Percentiles rank a stretch among this genome's conserved stretches.
Conservation (phyloP, 192 early-diverging fungal species). For the Podila horticola region DNA sequence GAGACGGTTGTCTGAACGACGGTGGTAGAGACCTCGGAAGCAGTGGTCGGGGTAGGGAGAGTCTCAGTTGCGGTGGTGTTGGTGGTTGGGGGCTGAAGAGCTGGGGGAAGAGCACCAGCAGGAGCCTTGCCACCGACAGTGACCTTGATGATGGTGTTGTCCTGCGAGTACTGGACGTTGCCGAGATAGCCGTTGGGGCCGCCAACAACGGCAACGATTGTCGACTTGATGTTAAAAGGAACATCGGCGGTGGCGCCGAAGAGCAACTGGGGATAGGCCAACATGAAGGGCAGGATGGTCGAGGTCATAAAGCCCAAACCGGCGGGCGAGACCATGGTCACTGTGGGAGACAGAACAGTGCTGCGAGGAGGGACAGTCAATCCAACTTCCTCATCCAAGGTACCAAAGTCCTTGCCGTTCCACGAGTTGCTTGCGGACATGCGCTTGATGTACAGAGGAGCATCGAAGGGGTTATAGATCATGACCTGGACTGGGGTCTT, state of each 20-base stretch:
- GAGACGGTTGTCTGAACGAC: not conserved
- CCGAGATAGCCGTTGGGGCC: constrained; percentile 27
- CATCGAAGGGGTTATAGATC: constrained; percentile 66
- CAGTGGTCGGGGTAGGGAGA: not conserved
- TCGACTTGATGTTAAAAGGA: constrained; percentile 40
- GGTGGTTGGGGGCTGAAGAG: not conserved
- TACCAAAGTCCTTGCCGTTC: constrained; percentile 57
- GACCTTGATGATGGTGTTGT: constrained; percentile 35
- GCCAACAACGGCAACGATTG: constrained; percentile 31
- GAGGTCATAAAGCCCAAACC: constrained; percentile 26
- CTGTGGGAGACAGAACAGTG: constrained; percentile 28
- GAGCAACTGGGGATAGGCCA: constrained; percentile 18
- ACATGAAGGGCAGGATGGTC: constrained; percentile 34
- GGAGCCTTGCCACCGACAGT: constrained; percentile 30
- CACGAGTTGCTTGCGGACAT: constrained; percentile 54
- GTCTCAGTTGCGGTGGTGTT: not conserved
- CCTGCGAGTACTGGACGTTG: constrained; percentile 30
- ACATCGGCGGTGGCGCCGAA: constrained; percentile 20
- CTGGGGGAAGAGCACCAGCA: not conserved
- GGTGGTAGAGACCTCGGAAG: not conserved
- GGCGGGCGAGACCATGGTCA: constrained; percentile 44
- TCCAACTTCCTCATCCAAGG: constrained; percentile 57
- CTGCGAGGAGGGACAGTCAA: constrained; percentile 28
- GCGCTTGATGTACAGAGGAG: constrained; percentile 57
- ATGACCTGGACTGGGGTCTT: constrained; percentile 55